Evolutionary conservation across 441 rosid genomes (phyloP), one percentile per base, ranked within the genome.

Genomic region (Croton setiger): DNA sequence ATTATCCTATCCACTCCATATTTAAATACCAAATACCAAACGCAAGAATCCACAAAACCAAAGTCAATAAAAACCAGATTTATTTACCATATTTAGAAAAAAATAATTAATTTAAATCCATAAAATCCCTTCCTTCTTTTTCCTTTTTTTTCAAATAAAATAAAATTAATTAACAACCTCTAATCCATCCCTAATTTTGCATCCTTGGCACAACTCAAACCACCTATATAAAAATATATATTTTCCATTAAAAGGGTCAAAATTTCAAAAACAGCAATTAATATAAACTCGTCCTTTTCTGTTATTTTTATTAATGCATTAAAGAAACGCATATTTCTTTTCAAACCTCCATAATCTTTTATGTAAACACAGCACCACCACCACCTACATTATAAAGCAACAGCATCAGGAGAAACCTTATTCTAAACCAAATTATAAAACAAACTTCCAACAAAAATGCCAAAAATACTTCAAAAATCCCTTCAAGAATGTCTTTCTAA

Each of bases 391-490:
- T 51, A 18, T n/a, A 51, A 6, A 51, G 11, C 55, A 18, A 27
- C 31, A 27, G 31, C 31, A 27, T 27, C 31, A 27, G 31, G 31
- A 27, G 31, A 27, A 27, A 1, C 31, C 31, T 0, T 27, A 2
- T 27, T 27, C 31, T 27, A 27, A 27, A 27, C 31, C 31, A 27
- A 27, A 27, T 27, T 27, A 27, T 27, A 51, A n/a, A 18, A 17
- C 27, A 51, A 47, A 5, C 7, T 17, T 15, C 54, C 18, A n/a
- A 3, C 13, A 20, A 57, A 4, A 70, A 88, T 87, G 97, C 82
- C 90, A 11, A 89, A 67, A 61, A 87, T 77, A 2, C 78, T 93
- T 47, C 92, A 75, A 58, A 90, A 81, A 60, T 84, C 90, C 64
- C 85, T 92, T 49, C 82, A 75, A 17, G 76, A 75, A 23, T 90